Percentiles rank a stretch among this genome's conserved stretches.
These are phyloP conservation scores for Fraxinus greggii DNA, from an alignment of 305 asterid species.

Conservation along the genomic window DNA sequence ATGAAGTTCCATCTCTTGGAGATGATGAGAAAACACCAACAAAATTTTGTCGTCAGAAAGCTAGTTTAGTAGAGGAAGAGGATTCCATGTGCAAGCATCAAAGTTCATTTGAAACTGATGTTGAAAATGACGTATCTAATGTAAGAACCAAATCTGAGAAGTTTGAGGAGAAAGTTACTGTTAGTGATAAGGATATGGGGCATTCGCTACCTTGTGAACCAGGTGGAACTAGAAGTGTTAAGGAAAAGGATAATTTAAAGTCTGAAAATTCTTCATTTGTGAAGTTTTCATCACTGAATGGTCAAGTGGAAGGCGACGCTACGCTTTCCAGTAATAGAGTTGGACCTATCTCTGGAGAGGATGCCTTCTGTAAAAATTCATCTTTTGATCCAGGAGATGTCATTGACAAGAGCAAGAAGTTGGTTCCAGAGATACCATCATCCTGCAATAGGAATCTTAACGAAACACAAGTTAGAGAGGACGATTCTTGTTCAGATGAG, in stretches of 20 bases:
- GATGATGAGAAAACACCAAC: constrained; percentile 4
- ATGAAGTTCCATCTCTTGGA: constrained; percentile 27
- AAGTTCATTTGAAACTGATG: constrained; percentile 23
- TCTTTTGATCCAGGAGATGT: constrained; percentile 15
- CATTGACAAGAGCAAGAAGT: constrained; percentile 11
- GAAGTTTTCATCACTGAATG: constrained; percentile 14
- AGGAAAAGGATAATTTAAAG: constrained; percentile 24
- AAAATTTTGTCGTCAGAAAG: neutral
- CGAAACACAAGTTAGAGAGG: constrained; percentile 25
- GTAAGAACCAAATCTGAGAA: neutral
- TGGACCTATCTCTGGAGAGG: constrained; percentile 18
- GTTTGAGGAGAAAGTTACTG: constrained; percentile 14
- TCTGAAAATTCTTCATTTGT: constrained; percentile 18
- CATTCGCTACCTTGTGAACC: constrained; percentile 17
- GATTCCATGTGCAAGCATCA: constrained; percentile 13
- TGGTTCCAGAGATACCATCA: constrained; percentile 20
- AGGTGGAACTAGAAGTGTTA: constrained; percentile 22
- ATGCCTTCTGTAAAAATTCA: constrained; percentile 5
- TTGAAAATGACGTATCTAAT: constrained; percentile 2
- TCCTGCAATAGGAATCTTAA: neutral
- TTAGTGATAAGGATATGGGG: constrained; percentile 17
- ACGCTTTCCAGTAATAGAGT: constrained; percentile 21
- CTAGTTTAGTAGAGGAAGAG: neutral
- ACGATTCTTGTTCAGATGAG: neutral
- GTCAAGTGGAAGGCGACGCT: neutral